Evolutionary conservation across 192 early-diverging fungal genomes (phyloP).

Genomic region (Gryganskiella cystojenkinii): DNA sequence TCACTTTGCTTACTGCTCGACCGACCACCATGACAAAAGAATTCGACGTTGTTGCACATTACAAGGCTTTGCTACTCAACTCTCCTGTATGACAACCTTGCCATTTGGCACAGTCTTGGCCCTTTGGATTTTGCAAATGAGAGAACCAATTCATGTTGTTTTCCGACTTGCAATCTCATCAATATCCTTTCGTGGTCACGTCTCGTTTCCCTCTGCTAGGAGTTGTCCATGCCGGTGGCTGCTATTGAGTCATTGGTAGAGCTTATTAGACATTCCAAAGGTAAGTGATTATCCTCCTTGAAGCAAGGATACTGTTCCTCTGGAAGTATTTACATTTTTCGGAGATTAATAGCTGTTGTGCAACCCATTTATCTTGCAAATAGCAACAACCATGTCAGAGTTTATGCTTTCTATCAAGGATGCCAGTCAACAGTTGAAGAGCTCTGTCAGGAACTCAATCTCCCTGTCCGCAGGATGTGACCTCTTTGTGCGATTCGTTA

Average conservation of each 20-base stretch:
- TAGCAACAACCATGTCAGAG: conserved; percentile 91
- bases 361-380: neutral
- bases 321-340: neutral
- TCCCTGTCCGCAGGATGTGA: conserved; percentile 90
- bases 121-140: neutral
- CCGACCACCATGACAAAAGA: conserved; percentile 22
- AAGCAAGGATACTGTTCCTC: neutral
- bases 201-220: conserved; percentile 42
- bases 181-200: neutral
- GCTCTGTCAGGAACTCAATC: conserved; percentile 76
- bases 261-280: conserved; percentile 69
- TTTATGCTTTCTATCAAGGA: conserved; percentile 82
- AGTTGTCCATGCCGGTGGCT: conserved; percentile 80
- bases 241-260: conserved; percentile 78
- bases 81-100: conserved; percentile 29
- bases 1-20: too few relatives aligned
- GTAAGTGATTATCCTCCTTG: conserved; percentile 19
- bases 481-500: conserved; percentile 79
- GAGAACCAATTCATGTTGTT: neutral
- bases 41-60: conserved; percentile 48
- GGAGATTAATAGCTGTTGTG: neutral
- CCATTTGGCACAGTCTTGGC: neutral
- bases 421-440: conserved; percentile 74
- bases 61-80: conserved; percentile 38
- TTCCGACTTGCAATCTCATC: neutral